Conservation (phyloP, 352 stramenopile species). For the Globisporangium emineosum region DNA sequence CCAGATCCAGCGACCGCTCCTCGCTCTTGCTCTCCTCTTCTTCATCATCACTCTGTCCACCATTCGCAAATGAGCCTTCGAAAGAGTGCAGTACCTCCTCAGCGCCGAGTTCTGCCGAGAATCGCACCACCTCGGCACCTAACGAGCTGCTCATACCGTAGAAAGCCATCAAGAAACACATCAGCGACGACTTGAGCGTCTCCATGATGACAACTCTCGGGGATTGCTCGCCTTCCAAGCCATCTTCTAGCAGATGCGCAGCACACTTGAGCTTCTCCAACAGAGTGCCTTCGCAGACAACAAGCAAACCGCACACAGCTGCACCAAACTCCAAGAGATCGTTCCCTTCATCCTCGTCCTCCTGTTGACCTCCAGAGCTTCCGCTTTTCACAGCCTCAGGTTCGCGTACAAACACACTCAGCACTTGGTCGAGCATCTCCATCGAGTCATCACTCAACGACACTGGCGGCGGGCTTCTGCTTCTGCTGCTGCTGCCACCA, state of each 20-base stretch:
- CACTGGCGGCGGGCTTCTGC: slow-evolving; percentile 13
- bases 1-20: slow-evolving; percentile 29
- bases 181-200: slow-evolving; percentile 61
- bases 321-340: slow-evolving; percentile 49
- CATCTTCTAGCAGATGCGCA: slow-evolving; percentile 31
- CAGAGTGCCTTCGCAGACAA: slow-evolving; percentile 64
- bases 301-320: slow-evolving; percentile 61
- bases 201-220: slow-evolving; percentile 43
- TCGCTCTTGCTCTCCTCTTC: slow-evolving; percentile 25
- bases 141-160: slow-evolving; percentile 82
- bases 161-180: slow-evolving; percentile 79
- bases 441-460: slow-evolving; percentile 56
- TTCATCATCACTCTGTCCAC: slow-evolving; percentile 20
- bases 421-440: slow-evolving; percentile 58
- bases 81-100: slow-evolving; percentile 70
- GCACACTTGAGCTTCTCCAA: slow-evolving; percentile 55
- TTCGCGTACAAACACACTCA: slow-evolving; percentile 65
- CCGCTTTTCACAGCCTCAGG: slow-evolving; percentile 24
- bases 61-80: slow-evolving; percentile 17
- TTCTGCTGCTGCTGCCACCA: slow-evolving; percentile 9
- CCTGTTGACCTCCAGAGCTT: slow-evolving; percentile 17
- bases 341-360: slow-evolving; percentile 38
- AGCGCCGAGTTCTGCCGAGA: slow-evolving; percentile 63
- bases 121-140: slow-evolving; percentile 65
- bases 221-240: slow-evolving; percentile 24